Base-by-base conservation (phyloP, 805 yeast genomes). In the Zygosaccharomyces rouxii region DNA sequence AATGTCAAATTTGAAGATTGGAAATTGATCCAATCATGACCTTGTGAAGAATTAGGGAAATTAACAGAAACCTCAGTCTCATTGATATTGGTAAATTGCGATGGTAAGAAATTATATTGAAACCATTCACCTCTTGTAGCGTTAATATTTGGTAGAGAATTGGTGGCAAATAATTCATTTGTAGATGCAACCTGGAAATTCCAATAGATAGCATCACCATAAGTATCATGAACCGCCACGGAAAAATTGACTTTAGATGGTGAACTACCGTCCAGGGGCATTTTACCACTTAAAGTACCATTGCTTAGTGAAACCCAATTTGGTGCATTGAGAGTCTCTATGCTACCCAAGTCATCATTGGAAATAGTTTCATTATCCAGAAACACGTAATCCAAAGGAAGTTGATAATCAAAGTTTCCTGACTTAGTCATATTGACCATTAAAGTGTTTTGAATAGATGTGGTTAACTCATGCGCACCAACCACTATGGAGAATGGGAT, bases 401-500 rank as follows among this genome's bases (percentile, higher is more conserved):
- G 70, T 1, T 72, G 63, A 50, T 79, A 74, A 22, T 73, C 60
- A 56, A 92, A 74, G 0, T 66, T 57, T 29, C 78, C 75, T 41
- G 81, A 80, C 19, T 75, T 77, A 5, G 94, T 84, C 2, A 89
- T 90, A 57, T 86, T 86, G 49, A 86, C 72, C 19, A 73, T 66
- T 25, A 80, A 68, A 1, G 80, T 74, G 42, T 76, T 75, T 50
- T 85, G 78, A 33, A 81, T 62, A 19, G 82, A 72, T 1, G 94
- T 83, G 33, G 89, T 76, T 53, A 94, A 74, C 53, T 79, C 83
- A 64, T 94, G 97, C 7, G 95, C 96, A 37, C 99, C 99, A 31
- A 92, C 84, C 22, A 84, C 71, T 31, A 94, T 71, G 51, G 79
- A 74, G 70, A 94, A 94, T 26, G 77, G 69, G 2, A 86, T 83